phyloP scores from a whole-genome alignment of 495 filamentous ascomycete genomes.

The Penicillium coffeae region DNA sequence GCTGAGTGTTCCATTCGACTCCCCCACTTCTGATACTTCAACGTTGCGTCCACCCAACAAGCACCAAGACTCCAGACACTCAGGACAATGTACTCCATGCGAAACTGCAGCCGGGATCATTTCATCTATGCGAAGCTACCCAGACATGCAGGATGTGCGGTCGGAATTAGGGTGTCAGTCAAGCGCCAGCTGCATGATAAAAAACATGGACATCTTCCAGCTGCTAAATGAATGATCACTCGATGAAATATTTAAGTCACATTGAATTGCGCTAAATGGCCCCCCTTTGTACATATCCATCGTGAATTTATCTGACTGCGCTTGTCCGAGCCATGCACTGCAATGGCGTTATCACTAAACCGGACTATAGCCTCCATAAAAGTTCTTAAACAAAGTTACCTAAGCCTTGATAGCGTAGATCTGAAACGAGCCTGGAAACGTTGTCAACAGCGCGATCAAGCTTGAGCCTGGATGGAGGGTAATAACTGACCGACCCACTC shows the following conservation, averaged over 20 bases:
- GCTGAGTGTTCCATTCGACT: constrained; percentile 4
- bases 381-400: constrained; percentile 3
- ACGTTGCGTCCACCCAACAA: constrained; percentile 6
- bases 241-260: constrained; percentile 5
- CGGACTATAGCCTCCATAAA: constrained; percentile 4
- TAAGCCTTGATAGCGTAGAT: constrained; percentile 5
- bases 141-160: constrained; percentile 32
- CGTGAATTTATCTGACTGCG: constrained; percentile 7
- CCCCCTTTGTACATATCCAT: constrained; percentile 7
- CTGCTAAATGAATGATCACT: constrained; percentile 31
- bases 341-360: constrained; percentile 4
- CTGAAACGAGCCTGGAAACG: constrained; percentile 3
- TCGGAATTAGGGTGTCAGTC: constrained; percentile 39
- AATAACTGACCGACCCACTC: constrained; percentile 17
- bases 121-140: constrained; percentile 21
- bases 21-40: constrained; percentile 6
- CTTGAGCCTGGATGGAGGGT: neutral
- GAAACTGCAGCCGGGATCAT: constrained; percentile 29
- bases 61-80: constrained; percentile 4
- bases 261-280: constrained; percentile 6
- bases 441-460: neutral
- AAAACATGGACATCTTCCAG: constrained; percentile 39
- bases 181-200: constrained; percentile 33
- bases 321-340: constrained; percentile 7
- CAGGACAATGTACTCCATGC: constrained; percentile 20